These are phyloP conservation scores for Epichloe scottii DNA, from an alignment of 2,329 filamentous ascomycete species.

Conservation along the genomic window DNA sequence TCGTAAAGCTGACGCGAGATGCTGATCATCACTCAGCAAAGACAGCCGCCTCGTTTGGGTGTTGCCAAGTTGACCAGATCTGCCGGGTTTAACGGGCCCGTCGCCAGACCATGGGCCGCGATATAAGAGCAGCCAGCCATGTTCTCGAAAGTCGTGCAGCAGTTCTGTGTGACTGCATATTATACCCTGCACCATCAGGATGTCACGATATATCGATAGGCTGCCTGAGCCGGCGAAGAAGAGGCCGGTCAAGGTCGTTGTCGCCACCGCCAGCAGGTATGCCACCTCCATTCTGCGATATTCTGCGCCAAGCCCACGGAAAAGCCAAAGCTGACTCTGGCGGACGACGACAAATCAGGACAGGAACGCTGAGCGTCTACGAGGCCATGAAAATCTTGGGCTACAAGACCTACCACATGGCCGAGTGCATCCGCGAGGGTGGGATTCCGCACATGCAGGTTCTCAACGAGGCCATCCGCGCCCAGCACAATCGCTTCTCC, in stretches of 20 bases:
- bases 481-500: conserved; percentile 14
- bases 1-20: too few species aligned
- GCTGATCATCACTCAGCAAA: too few species aligned
- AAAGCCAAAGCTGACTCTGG: not conserved
- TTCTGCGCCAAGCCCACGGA: not conserved
- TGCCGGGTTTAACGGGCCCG: too few species aligned
- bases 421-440: conserved; percentile 15
- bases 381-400: conserved; percentile 21
- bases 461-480: conserved; percentile 17
- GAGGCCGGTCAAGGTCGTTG: conserved; percentile 22
- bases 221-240: conserved; percentile 19
- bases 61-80: too few species aligned
- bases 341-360: conserved; percentile 11
- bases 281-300: not conserved
- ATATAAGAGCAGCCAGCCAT: too few species aligned
- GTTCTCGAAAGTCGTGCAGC: too few species aligned
- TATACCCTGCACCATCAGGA: conserved; percentile 6
- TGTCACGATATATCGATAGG: conserved; percentile 23
- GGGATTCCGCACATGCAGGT: conserved; percentile 11
- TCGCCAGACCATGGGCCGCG: too few species aligned
- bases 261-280: conserved; percentile 25
- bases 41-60: too few species aligned
- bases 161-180: too few species aligned
- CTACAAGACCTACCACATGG: conserved; percentile 25
- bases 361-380: conserved; percentile 16